These are phyloP conservation scores for Paraphoma chrysanthemicola DNA, from an alignment of 2,329 filamentous ascomycete genomes.

Conservation along the genomic window DNA sequence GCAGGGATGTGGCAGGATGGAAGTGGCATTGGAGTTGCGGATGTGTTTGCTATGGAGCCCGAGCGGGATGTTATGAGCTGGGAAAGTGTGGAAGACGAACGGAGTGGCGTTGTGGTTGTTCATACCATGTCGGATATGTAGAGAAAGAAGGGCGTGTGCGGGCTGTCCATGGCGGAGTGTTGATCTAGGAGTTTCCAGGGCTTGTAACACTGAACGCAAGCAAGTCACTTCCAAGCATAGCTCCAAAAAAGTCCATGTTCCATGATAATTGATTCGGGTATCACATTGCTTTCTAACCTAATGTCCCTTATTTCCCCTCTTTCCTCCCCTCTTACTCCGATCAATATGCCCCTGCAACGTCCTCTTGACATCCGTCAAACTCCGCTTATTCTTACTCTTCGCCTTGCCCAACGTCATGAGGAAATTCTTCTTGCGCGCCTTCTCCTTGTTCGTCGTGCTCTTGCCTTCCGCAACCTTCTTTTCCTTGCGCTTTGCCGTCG, in stretches of 20 bases:
- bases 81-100: not conserved
- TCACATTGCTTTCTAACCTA: constrained; percentile 7
- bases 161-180: not conserved
- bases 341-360: constrained; percentile 82
- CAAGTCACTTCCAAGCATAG: not conserved
- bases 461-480: constrained; percentile 91
- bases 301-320: constrained; percentile 70
- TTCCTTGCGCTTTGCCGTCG: constrained; percentile 81
- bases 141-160: not conserved
- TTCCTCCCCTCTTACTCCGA: constrained; percentile 82
- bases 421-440: constrained; percentile 97
- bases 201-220: not conserved
- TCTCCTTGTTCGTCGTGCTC: constrained; percentile 97
- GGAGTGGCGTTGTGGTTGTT: not conserved
- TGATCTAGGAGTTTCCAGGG: not conserved
- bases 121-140: not conserved
- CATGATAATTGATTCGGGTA: constrained; percentile 11
- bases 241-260: not conserved
- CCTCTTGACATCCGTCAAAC: constrained; percentile 83
- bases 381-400: constrained; percentile 93
- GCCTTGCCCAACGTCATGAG: constrained; percentile 98
- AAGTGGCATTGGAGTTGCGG: constrained; percentile 19
- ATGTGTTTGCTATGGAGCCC: constrained; percentile 13
- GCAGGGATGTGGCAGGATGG: constrained; percentile 30
- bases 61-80: not conserved